A percentile compares a stretch with the other conserved stretches of the same genome.
These are phyloP conservation scores for Beauveria brongniartii DNA, from an alignment of 2,329 filamentous ascomycete species.

Conservation along the genomic window DNA sequence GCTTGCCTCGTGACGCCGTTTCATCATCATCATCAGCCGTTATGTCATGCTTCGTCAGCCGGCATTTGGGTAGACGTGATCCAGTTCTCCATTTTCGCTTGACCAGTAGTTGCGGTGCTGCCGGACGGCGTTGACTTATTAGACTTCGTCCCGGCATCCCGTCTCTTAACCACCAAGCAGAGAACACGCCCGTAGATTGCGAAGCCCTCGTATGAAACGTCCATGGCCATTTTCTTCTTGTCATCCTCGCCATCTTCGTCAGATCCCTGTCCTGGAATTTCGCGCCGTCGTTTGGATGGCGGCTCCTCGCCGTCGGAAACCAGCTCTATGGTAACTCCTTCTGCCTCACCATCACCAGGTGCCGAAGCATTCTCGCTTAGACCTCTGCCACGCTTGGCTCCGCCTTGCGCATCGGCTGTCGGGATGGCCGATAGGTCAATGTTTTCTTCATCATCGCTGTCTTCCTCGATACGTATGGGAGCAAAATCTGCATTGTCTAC, in stretches of 20 bases:
- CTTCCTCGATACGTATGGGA: conserved; percentile 40
- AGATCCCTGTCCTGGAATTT: conserved; percentile 20
- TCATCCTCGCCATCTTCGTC: conserved; percentile 46
- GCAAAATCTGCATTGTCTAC: conserved; percentile 36
- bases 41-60: conserved; percentile 18
- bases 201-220: conserved; percentile 89
- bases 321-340: conserved; percentile 26
- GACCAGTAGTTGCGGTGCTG: conserved; percentile 22
- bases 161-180: conserved; percentile 79
- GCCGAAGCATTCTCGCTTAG: conserved; percentile 14
- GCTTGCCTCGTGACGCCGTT: conserved; percentile 15
- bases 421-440: conserved; percentile 29
- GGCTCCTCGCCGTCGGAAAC: conserved; percentile 33
- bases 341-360: conserved; percentile 18
- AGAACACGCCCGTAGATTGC: conserved; percentile 90
- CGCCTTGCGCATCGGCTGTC: conserved; percentile 15
- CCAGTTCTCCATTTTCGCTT: conserved; percentile 66
- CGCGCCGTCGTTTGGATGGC: conserved; percentile 38
- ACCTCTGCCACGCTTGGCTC: conserved; percentile 24
- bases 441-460: conserved; percentile 27
- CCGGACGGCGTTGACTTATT: conserved; percentile 24
- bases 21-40: background rate
- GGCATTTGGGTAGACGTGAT: conserved; percentile 69
- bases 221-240: conserved; percentile 85
- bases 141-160: conserved; percentile 51